Conservation (phyloP, 1,284 basidiomycete genomes). For the Malassezia arunalokei region DNA sequence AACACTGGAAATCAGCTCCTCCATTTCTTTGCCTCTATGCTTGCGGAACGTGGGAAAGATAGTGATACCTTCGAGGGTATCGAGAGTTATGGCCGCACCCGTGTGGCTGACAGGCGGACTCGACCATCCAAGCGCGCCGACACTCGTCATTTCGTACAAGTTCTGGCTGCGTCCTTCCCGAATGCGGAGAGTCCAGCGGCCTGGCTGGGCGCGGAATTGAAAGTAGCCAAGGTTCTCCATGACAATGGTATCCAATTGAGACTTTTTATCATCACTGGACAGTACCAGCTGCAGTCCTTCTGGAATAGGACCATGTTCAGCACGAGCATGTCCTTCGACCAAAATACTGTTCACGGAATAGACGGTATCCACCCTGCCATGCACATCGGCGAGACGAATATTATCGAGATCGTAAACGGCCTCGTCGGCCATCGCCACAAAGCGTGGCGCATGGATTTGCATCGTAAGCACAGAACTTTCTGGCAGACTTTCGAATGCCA, state of each 20-base stretch:
- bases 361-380: constrained; percentile 59
- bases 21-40: constrained; percentile 62
- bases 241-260: constrained; percentile 51
- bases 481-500: constrained; percentile 47
- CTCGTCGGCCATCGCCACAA: constrained; percentile 79
- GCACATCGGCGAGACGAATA: constrained; percentile 64
- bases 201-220: constrained; percentile 85
- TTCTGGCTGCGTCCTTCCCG: constrained; percentile 67
- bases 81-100: constrained; percentile 49
- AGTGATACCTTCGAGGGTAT: constrained; percentile 74
- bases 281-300: constrained; percentile 49
- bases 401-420: constrained; percentile 91
- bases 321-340: constrained; percentile 83
- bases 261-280: constrained; percentile 23
- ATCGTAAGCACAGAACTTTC: constrained; percentile 70
- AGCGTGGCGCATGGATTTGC: constrained; percentile 71
- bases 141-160: constrained; percentile 69
- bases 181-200: constrained; percentile 70
- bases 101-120: constrained; percentile 56
- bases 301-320: constrained; percentile 59
- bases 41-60: constrained; percentile 69
- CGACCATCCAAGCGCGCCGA: constrained; percentile 61
- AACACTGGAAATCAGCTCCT: constrained; percentile 61
- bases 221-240: constrained; percentile 92
- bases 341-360: constrained; percentile 84